Evolutionary conservation across 768 basidiomycete genomes (phyloP).

Genomic region (Trametes meyenii): DNA sequence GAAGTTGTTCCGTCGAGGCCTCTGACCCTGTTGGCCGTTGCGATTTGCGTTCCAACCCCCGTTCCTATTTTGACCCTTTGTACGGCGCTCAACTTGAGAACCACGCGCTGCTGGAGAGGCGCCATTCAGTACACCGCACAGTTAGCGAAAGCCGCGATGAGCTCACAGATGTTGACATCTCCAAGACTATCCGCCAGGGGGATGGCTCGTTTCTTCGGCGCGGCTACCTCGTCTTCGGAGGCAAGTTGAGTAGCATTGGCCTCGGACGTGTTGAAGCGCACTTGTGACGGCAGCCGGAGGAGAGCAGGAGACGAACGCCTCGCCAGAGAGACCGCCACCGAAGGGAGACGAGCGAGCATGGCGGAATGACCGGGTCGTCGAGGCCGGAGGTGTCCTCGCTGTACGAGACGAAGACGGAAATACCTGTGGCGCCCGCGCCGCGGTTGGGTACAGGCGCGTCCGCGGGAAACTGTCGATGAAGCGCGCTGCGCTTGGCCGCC

Average conservation of each 20-base stretch:
- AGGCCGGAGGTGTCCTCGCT: background rate
- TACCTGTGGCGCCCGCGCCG: background rate
- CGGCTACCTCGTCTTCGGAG: background rate
- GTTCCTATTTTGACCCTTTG: background rate
- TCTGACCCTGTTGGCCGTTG: background rate
- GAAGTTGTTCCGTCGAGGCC: background rate
- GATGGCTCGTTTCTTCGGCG: slow-evolving; percentile 21
- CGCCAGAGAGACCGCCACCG: background rate
- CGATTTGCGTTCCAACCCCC: background rate
- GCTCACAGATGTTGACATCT: slow-evolving; percentile 31
- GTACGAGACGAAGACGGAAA: background rate
- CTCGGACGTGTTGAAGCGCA: slow-evolving; percentile 18
- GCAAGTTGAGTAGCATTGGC: background rate
- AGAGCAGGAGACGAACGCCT: background rate
- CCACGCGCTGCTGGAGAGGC: background rate
- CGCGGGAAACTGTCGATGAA: background rate
- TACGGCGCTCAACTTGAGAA: background rate
- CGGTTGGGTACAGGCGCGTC: background rate
- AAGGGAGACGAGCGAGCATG: slow-evolving; percentile 21
- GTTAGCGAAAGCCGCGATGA: background rate
- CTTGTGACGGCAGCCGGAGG: background rate
- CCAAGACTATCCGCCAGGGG: slow-evolving; percentile 26
- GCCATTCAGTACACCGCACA: background rate
- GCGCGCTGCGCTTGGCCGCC: background rate
- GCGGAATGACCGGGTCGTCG: background rate